A percentile compares a stretch with the other conserved stretches of the same genome.
These are phyloP conservation scores for Alternaria solani DNA, from an alignment of 2,329 filamentous ascomycete species.

Conservation along the genomic window DNA sequence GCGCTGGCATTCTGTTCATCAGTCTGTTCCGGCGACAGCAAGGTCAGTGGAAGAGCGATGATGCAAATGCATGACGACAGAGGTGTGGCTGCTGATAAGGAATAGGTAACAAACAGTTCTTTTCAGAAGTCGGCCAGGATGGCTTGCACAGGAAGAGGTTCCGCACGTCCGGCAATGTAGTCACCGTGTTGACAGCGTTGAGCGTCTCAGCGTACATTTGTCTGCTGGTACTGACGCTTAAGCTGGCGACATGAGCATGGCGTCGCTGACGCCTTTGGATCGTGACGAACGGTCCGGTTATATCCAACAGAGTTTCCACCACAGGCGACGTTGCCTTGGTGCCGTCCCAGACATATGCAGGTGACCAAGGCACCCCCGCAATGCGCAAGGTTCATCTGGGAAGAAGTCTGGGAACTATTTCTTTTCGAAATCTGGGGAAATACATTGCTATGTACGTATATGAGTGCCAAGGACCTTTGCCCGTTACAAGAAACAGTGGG, in stretches of 20 bases:
- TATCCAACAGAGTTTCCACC: neutral
- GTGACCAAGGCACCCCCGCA: neutral
- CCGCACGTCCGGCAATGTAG: slow-evolving; percentile 71
- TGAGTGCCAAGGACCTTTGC: slow-evolving; percentile 11
- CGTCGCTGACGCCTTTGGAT: neutral
- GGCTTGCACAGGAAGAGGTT: slow-evolving; percentile 69
- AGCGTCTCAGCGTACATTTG: slow-evolving; percentile 69
- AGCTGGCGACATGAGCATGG: slow-evolving; percentile 43
- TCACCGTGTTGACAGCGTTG: slow-evolving; percentile 68
- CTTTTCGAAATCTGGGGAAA: slow-evolving; percentile 18
- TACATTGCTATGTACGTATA: slow-evolving; percentile 21
- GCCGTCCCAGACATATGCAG: neutral
- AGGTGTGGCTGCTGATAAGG: slow-evolving; percentile 18
- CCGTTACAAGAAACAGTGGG: slow-evolving; percentile 27
- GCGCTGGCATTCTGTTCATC: slow-evolving; percentile 81
- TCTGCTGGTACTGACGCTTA: slow-evolving; percentile 66
- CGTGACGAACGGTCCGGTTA: neutral
- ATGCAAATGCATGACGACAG: neutral
- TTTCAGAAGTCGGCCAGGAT: slow-evolving; percentile 69
- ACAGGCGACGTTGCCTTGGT: neutral
- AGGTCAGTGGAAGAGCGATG: slow-evolving; percentile 49
- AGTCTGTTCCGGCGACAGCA: slow-evolving; percentile 87
- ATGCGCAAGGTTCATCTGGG: slow-evolving; percentile 9
- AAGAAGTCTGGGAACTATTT: neutral
- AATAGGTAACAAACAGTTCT: slow-evolving; percentile 85